phyloP scores from a whole-genome alignment of 192 early-diverging fungal species.

The Entrophospora sp. region DNA sequence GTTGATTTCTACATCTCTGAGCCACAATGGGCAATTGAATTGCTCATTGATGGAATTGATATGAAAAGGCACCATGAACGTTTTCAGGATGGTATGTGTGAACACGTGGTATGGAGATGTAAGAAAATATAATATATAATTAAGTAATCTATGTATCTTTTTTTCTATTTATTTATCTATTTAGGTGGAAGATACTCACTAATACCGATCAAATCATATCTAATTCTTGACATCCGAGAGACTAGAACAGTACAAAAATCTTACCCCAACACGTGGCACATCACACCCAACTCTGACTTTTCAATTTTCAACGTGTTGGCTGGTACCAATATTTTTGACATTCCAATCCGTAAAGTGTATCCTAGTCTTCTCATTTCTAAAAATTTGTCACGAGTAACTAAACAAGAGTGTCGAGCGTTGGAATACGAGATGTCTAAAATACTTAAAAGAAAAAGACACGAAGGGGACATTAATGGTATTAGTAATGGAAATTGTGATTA shows the following conservation, averaged over 20 bases:
- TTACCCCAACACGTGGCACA: slow-evolving; percentile 16
- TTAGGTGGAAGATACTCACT: slow-evolving; percentile 14
- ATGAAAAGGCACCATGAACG: slow-evolving; percentile 17
- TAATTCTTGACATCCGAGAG: slow-evolving; percentile 17
- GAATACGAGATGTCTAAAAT: slow-evolving; percentile 2
- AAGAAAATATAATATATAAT: no score
- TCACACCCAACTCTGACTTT: slow-evolving; percentile 7
- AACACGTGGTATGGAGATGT: no score
- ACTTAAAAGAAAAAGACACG: slow-evolving; percentile 8
- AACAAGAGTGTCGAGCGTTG: slow-evolving; percentile 2
- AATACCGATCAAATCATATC: slow-evolving; percentile 11
- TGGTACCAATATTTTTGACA: not conserved
- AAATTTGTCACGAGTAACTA: not conserved
- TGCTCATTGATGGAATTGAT: slow-evolving; percentile 18
- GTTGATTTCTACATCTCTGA: slow-evolving; percentile 19
- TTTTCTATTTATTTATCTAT: not conserved
- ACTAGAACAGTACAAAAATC: slow-evolving; percentile 7
- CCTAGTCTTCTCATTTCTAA: not conserved
- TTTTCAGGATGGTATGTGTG: slow-evolving; percentile 15
- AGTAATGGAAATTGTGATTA: no score
- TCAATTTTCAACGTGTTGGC: not conserved
- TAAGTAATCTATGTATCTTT: not conserved
- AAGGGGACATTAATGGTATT: no score
- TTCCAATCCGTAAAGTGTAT: not conserved
- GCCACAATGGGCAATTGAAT: slow-evolving; percentile 18